phyloP scores from a whole-genome alignment of 2,329 filamentous ascomycete species.

The Basipetospora sp. region DNA sequence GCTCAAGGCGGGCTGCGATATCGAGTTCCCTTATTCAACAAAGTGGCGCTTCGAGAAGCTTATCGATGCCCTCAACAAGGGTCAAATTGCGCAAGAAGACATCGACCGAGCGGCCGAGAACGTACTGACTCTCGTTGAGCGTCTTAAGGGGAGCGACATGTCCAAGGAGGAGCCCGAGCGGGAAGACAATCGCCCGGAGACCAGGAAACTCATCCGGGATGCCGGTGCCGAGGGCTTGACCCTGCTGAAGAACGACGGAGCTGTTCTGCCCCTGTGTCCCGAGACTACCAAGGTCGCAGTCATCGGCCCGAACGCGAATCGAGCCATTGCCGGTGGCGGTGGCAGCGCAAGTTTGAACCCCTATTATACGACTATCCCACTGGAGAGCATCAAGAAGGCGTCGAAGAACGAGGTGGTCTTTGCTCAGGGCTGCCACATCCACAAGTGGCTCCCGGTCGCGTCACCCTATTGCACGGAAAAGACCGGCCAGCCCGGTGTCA shows the following conservation, averaged over 20 bases:
- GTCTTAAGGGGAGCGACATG: conserved; percentile 46
- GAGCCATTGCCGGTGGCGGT: conserved; percentile 52
- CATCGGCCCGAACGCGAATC: conserved; percentile 53
- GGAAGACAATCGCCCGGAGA: conserved; percentile 42
- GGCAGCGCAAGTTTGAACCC: conserved; percentile 55
- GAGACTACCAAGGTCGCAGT: conserved; percentile 45
- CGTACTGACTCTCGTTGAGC: conserved; percentile 43
- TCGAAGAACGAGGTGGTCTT: conserved; percentile 43
- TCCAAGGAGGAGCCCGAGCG: conserved; percentile 41
- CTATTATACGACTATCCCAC: conserved; percentile 51
- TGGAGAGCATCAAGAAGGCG: conserved; percentile 44
- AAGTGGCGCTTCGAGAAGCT: conserved; percentile 45
- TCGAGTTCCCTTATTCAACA: conserved; percentile 42
- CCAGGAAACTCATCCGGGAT: conserved; percentile 42
- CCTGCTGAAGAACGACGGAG: conserved; percentile 47
- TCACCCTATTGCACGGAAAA: conserved; percentile 42
- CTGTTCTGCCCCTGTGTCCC: conserved; percentile 42
- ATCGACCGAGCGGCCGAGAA: conserved; percentile 46
- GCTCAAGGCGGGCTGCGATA: conserved; percentile 39
- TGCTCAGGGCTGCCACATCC: conserved; percentile 46
- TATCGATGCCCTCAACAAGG: conserved; percentile 34
- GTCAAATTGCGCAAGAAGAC: conserved; percentile 29
- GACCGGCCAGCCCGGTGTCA: conserved; percentile 44
- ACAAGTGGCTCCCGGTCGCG: conserved; percentile 51
- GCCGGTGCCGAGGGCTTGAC: conserved; percentile 49